A percentile compares a stretch with the other conserved stretches of the same genome.
Conservation (phyloP, 2,329 filamentous ascomycete genomes). For the Emergomyces africanus region DNA sequence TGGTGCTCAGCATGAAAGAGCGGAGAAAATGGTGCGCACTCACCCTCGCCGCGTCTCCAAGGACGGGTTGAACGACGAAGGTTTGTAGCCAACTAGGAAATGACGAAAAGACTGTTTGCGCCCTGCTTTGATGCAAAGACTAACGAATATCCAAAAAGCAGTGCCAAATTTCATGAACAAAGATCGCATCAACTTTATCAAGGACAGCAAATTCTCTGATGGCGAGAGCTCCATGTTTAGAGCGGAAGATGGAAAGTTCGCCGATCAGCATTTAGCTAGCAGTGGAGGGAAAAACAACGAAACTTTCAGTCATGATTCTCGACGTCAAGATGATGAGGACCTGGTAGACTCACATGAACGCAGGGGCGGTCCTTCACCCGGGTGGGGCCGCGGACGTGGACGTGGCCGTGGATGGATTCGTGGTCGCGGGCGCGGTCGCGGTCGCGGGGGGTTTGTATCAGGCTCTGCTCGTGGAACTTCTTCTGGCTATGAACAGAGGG, state of each 20-base stretch:
- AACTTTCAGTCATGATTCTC: neutral
- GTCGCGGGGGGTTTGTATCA: neutral
- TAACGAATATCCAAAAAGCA: neutral
- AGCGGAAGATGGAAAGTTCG: neutral
- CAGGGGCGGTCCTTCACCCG: neutral
- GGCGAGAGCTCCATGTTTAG: neutral
- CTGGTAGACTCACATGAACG: neutral
- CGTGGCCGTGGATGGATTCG: no score
- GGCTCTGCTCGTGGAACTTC: neutral
- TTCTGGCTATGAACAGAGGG: neutral
- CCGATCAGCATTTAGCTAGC: neutral
- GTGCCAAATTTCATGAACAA: neutral
- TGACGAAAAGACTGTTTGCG: neutral
- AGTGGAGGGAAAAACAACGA: neutral
- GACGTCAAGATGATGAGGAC: neutral
- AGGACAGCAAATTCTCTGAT: neutral
- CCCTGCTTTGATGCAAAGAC: neutral
- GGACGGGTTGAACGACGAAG: neutral
- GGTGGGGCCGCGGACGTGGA: constrained; percentile 1
- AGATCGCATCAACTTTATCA: neutral
- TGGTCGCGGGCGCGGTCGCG: neutral
- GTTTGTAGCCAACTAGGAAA: neutral
- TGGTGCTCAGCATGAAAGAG: neutral
- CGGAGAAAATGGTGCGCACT: neutral
- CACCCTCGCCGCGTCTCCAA: neutral